A percentile compares a stretch with the other conserved stretches of the same genome.
phyloP scores from a whole-genome alignment of 352 stramenopile genomes.

The Peronospora belbahrii region DNA sequence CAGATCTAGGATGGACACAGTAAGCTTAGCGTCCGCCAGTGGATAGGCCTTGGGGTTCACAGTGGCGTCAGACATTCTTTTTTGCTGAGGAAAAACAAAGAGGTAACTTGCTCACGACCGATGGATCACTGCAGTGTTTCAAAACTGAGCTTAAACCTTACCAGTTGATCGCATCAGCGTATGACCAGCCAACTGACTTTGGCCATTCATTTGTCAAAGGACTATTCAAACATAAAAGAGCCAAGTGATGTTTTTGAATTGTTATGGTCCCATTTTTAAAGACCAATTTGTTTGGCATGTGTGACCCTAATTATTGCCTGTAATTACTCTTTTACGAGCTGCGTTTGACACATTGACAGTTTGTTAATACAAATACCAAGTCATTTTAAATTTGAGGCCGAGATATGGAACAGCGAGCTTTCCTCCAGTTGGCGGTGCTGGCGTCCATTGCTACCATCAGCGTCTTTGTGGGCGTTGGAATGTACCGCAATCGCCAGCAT shows the following conservation, averaged over 20 bases:
- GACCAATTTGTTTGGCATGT: too few relatives aligned
- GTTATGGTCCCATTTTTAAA: not conserved
- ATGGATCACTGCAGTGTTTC: conserved; percentile 83
- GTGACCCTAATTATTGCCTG: too few relatives aligned
- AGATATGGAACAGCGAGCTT: conserved; percentile 39
- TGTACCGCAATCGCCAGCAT: conserved; percentile 40
- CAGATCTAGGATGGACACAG: conserved; percentile 97
- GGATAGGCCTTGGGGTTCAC: conserved; percentile 96
- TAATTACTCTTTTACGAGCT: conserved; percentile 1
- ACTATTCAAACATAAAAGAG: not conserved
- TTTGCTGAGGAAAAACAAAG: not conserved
- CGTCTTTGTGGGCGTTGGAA: conserved; percentile 42
- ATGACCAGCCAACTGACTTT: conserved; percentile 4
- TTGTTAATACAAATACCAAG: not conserved
- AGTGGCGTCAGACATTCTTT: conserved; percentile 63
- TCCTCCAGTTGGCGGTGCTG: conserved; percentile 64
- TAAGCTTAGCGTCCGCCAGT: conserved; percentile 96
- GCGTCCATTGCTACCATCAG: conserved; percentile 67
- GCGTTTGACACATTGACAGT: not conserved
- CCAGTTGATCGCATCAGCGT: not conserved
- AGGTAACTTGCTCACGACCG: conserved; percentile 75
- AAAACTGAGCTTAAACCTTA: conserved; percentile 6
- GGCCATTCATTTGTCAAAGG: conserved; percentile 7
- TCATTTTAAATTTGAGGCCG: not conserved
- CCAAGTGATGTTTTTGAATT: not conserved